Percentiles rank a stretch among this genome's conserved stretches.
Evolutionary conservation across 208 protist species (phyloP).

Genomic region (Leishmania gerbilli): DNA sequence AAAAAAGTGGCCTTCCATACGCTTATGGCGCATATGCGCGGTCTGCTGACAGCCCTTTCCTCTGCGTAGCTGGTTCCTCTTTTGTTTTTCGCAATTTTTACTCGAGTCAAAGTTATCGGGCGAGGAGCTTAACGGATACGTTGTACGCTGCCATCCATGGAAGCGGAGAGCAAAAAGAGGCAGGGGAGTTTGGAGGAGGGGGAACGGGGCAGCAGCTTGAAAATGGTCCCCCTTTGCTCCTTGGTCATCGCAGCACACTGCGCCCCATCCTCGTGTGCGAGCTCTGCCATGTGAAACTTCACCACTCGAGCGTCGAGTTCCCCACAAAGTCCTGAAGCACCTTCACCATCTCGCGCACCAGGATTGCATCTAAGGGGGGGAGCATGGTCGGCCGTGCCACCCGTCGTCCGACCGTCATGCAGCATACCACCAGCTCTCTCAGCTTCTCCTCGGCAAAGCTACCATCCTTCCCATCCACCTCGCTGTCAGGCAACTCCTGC

Average conservation of each 20-base stretch:
- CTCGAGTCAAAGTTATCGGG: neutral
- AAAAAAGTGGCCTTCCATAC: neutral
- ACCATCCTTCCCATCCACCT: conserved; percentile 46
- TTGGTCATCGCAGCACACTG: neutral
- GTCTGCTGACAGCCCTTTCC: neutral
- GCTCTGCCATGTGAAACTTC: neutral
- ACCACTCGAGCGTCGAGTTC: conserved; percentile 64
- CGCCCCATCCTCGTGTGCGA: neutral
- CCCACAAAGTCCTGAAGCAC: conserved; percentile 43
- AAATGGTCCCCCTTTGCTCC: neutral
- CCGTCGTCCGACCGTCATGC: conserved; percentile 35
- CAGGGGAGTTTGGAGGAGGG: neutral
- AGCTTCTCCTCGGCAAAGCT: conserved; percentile 53
- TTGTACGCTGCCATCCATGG: neutral
- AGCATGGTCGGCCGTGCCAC: conserved; percentile 17
- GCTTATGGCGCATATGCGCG: neutral
- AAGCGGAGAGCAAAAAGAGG: neutral
- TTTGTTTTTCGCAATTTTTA: neutral
- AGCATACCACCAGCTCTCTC: conserved; percentile 46
- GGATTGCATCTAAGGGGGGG: conserved; percentile 2
- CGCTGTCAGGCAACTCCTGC: conserved; percentile 2
- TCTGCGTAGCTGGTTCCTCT: neutral
- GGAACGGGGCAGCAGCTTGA: neutral
- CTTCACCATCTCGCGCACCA: conserved; percentile 34
- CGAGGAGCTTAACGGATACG: neutral